These are phyloP conservation scores for Tolypocladium nubicola DNA, from an alignment of 2,329 filamentous ascomycete species.

Conservation along the genomic window DNA sequence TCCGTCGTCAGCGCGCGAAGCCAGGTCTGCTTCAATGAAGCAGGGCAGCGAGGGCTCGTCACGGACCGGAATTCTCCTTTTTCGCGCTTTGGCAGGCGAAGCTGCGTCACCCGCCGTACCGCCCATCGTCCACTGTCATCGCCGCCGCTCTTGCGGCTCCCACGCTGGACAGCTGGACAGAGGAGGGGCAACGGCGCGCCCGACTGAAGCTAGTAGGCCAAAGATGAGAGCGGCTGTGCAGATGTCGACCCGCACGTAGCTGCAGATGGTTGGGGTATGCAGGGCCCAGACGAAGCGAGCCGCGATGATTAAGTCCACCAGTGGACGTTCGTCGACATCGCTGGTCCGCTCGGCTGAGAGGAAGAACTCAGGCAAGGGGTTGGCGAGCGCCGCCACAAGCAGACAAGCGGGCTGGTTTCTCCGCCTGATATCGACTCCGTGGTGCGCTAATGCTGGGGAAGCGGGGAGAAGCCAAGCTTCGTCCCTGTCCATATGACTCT, in stretches of 20 bases:
- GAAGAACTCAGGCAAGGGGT: no score
- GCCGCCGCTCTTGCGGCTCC: not conserved
- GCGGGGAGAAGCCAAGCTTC: not conserved
- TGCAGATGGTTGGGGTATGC: not conserved
- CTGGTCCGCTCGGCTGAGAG: not conserved
- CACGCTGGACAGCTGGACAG: no score
- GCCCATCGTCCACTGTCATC: not conserved
- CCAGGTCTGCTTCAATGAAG: not conserved
- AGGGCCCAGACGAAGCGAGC: no score
- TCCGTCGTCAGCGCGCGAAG: not conserved
- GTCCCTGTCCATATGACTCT: not conserved
- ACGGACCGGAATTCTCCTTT: conserved; percentile 11
- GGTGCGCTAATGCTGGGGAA: not conserved
- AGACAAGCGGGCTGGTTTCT: not conserved
- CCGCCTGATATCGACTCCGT: not conserved
- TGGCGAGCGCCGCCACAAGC: no score
- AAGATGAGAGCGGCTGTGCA: not conserved
- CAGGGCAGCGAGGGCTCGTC: not conserved
- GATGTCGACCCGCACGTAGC: not conserved
- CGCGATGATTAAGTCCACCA: not conserved
- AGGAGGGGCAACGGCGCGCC: not conserved
- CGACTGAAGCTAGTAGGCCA: no score
- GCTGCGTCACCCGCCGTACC: not conserved
- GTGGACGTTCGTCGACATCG: not conserved
- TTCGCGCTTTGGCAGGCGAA: conserved; percentile 4